Evolutionary conservation across 129 eudicot species (phyloP).

Genomic region (Artemisia annua): DNA sequence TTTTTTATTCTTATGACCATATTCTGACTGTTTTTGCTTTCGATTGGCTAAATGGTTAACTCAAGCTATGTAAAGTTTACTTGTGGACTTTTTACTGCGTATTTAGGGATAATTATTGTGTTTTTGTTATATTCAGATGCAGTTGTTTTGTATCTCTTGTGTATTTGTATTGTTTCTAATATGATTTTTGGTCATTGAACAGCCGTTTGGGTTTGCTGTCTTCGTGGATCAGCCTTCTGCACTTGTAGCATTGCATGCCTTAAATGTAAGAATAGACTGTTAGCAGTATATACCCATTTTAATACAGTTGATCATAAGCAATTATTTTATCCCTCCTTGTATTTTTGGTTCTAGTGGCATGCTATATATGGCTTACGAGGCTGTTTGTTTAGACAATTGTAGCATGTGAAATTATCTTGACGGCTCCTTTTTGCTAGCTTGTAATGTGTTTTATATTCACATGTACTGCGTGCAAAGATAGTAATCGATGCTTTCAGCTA

Average conservation of each 20-base stretch:
- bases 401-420: neutral
- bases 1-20: neutral
- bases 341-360: neutral
- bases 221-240: slow-evolving; percentile 93
- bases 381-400: neutral
- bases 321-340: neutral
- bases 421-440: neutral
- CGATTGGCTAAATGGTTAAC: slow-evolving; percentile 4
- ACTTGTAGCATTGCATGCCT: slow-evolving; percentile 72
- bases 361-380: neutral
- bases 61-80: no score
- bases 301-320: neutral
- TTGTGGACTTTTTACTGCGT: neutral
- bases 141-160: neutral
- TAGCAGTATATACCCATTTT: slow-evolving; percentile 2
- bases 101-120: slow-evolving; percentile 3
- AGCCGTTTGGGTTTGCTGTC: slow-evolving; percentile 98
- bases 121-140: neutral
- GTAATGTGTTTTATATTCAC: no score
- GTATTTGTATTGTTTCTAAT: slow-evolving; percentile 20
- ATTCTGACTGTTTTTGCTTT: neutral
- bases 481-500: neutral
- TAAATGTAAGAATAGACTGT: slow-evolving; percentile 63
- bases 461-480: neutral
- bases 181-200: slow-evolving; percentile 28